These are phyloP conservation scores for Colletotrichum magnum DNA, from an alignment of 2,329 filamentous ascomycete species.

Conservation along the genomic window DNA sequence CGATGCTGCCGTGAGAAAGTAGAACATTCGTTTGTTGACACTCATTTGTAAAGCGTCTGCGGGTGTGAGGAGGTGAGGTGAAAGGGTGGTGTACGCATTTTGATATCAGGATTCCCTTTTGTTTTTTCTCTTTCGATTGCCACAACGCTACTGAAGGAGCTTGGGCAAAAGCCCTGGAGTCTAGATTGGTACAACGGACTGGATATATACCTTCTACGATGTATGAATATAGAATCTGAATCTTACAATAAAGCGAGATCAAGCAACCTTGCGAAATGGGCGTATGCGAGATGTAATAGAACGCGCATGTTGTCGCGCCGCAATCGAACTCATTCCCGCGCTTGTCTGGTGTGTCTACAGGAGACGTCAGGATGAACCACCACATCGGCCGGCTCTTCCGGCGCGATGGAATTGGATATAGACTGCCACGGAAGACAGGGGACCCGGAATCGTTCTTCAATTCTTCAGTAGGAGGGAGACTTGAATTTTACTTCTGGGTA, in stretches of 20 bases:
- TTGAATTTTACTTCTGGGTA: too few species aligned
- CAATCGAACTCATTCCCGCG: too few species aligned
- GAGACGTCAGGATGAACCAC: too few species aligned
- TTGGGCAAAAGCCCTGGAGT: constrained; percentile 1
- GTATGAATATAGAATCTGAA: constrained; percentile 38
- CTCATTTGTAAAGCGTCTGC: not conserved
- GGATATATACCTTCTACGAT: constrained; percentile 40
- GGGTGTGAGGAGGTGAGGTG: not conserved
- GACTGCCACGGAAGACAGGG: too few species aligned
- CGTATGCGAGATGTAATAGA: too few species aligned
- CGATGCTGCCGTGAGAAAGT: constrained; percentile 15
- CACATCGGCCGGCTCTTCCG: too few species aligned
- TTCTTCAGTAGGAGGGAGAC: too few species aligned
- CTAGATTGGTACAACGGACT: constrained; percentile 33
- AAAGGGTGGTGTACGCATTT: not conserved
- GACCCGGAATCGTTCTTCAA: too few species aligned
- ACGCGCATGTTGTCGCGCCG: too few species aligned
- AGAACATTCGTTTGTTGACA: not conserved
- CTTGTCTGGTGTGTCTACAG: too few species aligned
- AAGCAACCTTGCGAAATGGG: not conserved
- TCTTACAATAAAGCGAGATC: constrained; percentile 12
- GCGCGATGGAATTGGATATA: too few species aligned
- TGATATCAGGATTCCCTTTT: constrained; percentile 26
- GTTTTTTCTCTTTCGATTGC: constrained; percentile 11
- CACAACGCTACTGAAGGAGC: constrained; percentile 5